Evolutionary conservation across 1,284 basidiomycete genomes (phyloP), one percentile per base, ranked within the genome.

Genomic region (Melampsora larici-populina): DNA sequence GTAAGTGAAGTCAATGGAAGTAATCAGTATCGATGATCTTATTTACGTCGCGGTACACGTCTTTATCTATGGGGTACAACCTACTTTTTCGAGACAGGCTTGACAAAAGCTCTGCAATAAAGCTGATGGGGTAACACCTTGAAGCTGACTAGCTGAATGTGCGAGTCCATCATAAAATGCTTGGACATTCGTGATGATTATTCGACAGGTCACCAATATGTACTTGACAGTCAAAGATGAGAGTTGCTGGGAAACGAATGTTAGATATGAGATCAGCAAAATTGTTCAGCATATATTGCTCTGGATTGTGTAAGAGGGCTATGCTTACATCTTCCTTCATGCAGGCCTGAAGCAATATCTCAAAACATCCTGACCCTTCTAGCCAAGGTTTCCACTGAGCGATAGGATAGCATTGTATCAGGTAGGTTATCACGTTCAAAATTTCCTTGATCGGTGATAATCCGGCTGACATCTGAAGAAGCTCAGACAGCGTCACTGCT

Each of bases 1-100:
- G 24, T 0, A 46, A 60, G 31, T 46, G 13, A 46, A 15, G 29
- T 58, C 55, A 58, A 24, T 24, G 55, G 21, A 24, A 15, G 11
- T 15, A 15, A 46, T 46, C 11, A 46, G 15, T 17, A 46, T 46
- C 4, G 15, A 46, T 46, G 43, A 46, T 46, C 11, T 11, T 46
- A 4, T 46, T 17, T 15, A 46, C 4, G 43, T 46, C 11, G 43
- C 43, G 24, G 29, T n/a, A n/a, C n/a, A n/a, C n/a, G n/a, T n/a
- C n/a, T n/a, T n/a, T n/a, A 58, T 24, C 55, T 15, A 58, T 24
- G 2, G 55, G 9, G 55, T 58, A 29, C 5, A 29, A 31, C 24
- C n/a, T 65, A 73, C 71, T 29, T 65, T 73, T n/a, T 73, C 71
- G 4, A 73, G 62, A 18, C 71, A 73, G 33, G 71, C 64, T 31